Conservation (phyloP, 1,284 basidiomycete genomes). For the Cryptococcus sp. region DNA sequence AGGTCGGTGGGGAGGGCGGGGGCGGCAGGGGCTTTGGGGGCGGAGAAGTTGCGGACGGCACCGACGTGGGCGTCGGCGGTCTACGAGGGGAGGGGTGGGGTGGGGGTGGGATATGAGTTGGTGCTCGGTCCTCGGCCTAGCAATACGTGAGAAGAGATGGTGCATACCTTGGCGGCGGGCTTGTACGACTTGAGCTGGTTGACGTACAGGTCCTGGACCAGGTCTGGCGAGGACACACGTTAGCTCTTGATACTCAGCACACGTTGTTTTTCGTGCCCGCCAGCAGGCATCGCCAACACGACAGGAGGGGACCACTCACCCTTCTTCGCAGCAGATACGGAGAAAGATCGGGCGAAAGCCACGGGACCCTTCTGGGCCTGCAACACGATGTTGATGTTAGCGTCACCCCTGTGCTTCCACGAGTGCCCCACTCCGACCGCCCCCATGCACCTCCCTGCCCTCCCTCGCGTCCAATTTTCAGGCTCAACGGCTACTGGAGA, state of each 20-base stretch:
- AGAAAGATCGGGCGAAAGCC: constrained; percentile 54
- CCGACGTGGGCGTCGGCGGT: constrained; percentile 79
- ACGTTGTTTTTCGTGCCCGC: neutral
- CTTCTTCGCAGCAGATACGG: constrained; percentile 66
- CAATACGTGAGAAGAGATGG: neutral
- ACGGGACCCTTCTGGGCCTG: constrained; percentile 21
- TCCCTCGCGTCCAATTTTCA: neutral
- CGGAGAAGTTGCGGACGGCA: constrained; percentile 67
- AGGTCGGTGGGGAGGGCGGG: constrained; percentile 73
- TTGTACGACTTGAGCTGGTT: constrained; percentile 89
- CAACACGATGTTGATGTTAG: constrained; percentile 32
- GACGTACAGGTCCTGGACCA: constrained; percentile 88
- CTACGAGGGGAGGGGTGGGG: constrained; percentile 49
- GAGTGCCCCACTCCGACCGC: neutral
- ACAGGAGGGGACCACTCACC: constrained; percentile 53
- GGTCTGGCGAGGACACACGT: constrained; percentile 57
- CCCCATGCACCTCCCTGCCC: neutral
- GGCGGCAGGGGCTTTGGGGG: constrained; percentile 64
- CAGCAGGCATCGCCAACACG: neutral
- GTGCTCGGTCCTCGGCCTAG: constrained; percentile 1
- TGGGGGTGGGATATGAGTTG: neutral
- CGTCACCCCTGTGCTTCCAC: neutral
- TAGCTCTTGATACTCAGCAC: neutral
- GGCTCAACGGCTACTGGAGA: neutral
- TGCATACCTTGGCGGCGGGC: constrained; percentile 50